Evolutionary conservation across 305 asterid genomes (phyloP), one percentile per base, ranked within the genome.

Genomic region (Fraxinus albicans): DNA sequence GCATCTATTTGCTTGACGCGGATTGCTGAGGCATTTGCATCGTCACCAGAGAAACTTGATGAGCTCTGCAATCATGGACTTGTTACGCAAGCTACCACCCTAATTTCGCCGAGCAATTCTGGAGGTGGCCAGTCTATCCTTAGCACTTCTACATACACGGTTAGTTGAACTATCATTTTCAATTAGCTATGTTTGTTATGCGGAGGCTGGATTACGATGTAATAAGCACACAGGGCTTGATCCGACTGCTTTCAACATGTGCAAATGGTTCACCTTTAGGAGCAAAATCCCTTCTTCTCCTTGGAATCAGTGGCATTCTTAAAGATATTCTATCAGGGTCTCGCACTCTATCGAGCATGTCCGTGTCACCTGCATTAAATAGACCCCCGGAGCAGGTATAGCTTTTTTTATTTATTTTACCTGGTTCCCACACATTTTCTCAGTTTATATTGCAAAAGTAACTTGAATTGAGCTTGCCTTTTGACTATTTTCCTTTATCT

Each of bases 1-100:
- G 99, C 99, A 81, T 97, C 99, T 60, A 91, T 97, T 81, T 95
- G 99, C 89, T 86, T 97, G 92, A 95, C 99, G 0, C 93, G 99
- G 84, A 97, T 97, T 86, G 98, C 99, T 3, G 99, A 97, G 91
- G 92, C 99, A 69, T 97, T 97, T 91, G 94, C 99, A 72, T 90
- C 98, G 12, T 90, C 96, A 15, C 94, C 99, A 0, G 99, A 97
- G 79, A 95, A 91, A 91, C 96, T 97, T 50, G 99, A 95, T 84
- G 97, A 93, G 79, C 95, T 97, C 78, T 94, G 98, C 88, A 91
- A 95, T 84, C 99, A 95, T 77, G 99, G 99, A 85, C 95, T 97
- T 55, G 97, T 97, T 75, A 91, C 97, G n/a, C 98, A 94, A 89
- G 98, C 97, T 79, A 97, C 99, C 60, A 78, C 99, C 13, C 92